Conservation (phyloP, 2,329 filamentous ascomycete species). For the Pyricularia sp. region DNA sequence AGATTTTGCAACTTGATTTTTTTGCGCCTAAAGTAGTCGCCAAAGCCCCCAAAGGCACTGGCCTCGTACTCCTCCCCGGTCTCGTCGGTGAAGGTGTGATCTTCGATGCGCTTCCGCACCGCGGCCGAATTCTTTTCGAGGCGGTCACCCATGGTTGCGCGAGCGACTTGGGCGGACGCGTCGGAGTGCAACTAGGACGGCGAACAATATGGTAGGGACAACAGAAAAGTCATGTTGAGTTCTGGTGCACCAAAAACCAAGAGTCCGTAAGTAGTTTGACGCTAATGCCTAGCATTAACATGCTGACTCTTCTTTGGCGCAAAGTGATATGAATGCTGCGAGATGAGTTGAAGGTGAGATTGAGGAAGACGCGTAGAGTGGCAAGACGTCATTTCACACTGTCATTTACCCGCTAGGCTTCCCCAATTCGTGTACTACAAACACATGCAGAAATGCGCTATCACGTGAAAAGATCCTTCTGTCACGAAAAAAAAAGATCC, state of each 20-base stretch:
- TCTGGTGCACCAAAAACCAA: neutral
- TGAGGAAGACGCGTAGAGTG: neutral
- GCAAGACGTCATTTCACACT: neutral
- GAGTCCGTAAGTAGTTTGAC: neutral
- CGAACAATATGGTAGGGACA: too few species aligned
- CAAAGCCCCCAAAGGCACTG: slow-evolving; percentile 78
- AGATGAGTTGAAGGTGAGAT: neutral
- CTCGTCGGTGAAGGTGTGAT: slow-evolving; percentile 65
- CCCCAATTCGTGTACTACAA: neutral
- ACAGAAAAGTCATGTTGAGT: neutral
- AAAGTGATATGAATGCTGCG: neutral
- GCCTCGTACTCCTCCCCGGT: slow-evolving; percentile 81
- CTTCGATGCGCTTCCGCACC: slow-evolving; percentile 48
- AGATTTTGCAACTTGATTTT: slow-evolving; percentile 96
- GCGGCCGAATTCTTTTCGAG: slow-evolving; percentile 51
- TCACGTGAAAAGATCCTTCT: neutral
- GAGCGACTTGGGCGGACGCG: neutral
- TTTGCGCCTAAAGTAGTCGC: slow-evolving; percentile 88
- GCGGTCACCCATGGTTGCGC: slow-evolving; percentile 40
- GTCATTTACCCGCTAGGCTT: neutral
- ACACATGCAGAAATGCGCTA: neutral
- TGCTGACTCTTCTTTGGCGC: neutral
- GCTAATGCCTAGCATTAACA: neutral
- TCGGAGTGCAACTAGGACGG: neutral
- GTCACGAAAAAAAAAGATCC: neutral